Base-by-base conservation (phyloP, 2,329 filamentous ascomycete species). In the Botrytis pseudocinerea region DNA sequence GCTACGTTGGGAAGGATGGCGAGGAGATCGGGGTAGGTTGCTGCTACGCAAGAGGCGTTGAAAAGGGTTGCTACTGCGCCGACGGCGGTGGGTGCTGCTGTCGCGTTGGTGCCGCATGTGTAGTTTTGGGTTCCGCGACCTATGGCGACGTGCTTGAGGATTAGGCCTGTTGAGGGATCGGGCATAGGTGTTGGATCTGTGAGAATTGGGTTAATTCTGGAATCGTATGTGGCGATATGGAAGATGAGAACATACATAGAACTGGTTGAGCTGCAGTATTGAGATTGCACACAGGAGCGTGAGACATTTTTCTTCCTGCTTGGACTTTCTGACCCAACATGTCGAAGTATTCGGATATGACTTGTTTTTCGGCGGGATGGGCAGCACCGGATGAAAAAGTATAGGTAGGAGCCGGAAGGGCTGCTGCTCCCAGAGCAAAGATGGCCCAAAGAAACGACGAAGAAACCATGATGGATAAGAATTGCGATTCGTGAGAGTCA, bases 111-210 rank as follows among this genome's bases (percentile, higher is more conserved):
- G 73, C 88, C 85, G 85, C 95, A 98, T 69, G 93, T 97, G 85
- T 98, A 98, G 87, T 98, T 98, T 84, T 98, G 91, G 12, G 93
- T 96, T 74, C 95, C 95, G 62, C 93, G 91, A 79, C 95, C 95
- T 75, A 98, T 85, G 80, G 92, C 93, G 71, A 98, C 92, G 82
- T 97, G 93, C 80, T 89, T 87, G 69, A 97, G 86, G 5, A 80
- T 84, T 44, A 93, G 85, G 72, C 91, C 92, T 10, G 84, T 77
- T 0, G 88, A 83, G 22, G 90, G 89, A 12, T 85, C 76, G 22
- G 92, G 90, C 10, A 97, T 86, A 25, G 88, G 83, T 10, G 85
- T 85, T 63, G 89, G 85, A 76, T 86, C 88, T 85, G 81, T 76
- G 74, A 44, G 80, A 80, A 25, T 74, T 65, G 75, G 70, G 69